A percentile compares a stretch with the other conserved stretches of the same genome.
Evolutionary conservation across 75 land plant genomes (phyloP).

Genomic region (Cunninghamia lanceolata): DNA sequence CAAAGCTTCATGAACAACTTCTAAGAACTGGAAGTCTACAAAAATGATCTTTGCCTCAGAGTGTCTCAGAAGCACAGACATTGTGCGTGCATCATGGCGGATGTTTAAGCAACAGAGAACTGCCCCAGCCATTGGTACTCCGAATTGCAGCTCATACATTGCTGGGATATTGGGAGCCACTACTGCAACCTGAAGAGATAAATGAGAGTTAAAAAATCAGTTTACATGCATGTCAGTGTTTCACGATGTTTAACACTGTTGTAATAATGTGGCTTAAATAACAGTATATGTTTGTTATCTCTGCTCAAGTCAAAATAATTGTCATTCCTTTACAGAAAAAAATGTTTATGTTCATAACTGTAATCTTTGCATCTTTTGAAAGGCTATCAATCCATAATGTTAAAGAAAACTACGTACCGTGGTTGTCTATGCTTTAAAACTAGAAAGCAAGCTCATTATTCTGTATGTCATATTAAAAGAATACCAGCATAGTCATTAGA

Average conservation of each 20-base stretch:
- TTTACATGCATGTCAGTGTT: neutral
- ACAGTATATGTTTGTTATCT: too few relatives aligned
- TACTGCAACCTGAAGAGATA: constrained; percentile 61
- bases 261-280: too few relatives aligned
- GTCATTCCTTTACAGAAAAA: too few relatives aligned
- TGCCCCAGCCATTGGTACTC: constrained; percentile 76
- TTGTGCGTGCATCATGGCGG: constrained; percentile 62
- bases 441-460: neutral
- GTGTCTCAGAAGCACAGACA: constrained; percentile 58
- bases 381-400: neutral
- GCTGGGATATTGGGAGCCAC: constrained; percentile 83
- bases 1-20: constrained; percentile 33
- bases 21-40: constrained; percentile 37
- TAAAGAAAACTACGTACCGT: too few relatives aligned
- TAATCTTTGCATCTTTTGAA: neutral
- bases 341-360: too few relatives aligned
- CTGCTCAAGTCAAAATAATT: too few relatives aligned
- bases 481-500: neutral
- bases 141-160: constrained; percentile 87
- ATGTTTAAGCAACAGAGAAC: constrained; percentile 62
- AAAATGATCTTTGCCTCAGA: constrained; percentile 46
- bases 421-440: neutral
- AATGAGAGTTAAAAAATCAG: neutral
- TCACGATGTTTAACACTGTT: too few relatives aligned
- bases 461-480: neutral